Evolutionary conservation across 495 filamentous ascomycete genomes (phyloP).

Genomic region (Penicillium psychrofluorescens): DNA sequence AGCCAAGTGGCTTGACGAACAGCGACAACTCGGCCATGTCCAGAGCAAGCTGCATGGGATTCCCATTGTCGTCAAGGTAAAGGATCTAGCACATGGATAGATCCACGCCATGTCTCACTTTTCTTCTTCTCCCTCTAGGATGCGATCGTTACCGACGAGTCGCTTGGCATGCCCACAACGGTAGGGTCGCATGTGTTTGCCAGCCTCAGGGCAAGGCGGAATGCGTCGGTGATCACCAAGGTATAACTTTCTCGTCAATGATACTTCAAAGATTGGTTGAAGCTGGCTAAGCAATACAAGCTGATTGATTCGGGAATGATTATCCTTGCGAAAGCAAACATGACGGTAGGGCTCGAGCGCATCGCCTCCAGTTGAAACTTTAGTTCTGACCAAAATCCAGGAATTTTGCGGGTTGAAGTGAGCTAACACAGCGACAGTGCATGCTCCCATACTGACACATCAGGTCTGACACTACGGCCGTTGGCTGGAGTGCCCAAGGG

Average conservation of each 20-base stretch:
- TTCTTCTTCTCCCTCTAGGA: not conserved
- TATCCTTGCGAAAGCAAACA: constrained; percentile 36
- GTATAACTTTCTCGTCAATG: too few relatives aligned
- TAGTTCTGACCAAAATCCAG: not conserved
- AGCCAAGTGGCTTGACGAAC: constrained; percentile 20
- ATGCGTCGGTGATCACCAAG: constrained; percentile 14
- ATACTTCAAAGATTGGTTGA: too few relatives aligned
- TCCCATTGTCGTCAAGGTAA: constrained; percentile 28
- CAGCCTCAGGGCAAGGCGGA: constrained; percentile 22
- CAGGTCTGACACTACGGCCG: too few relatives aligned
- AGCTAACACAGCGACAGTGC: too few relatives aligned
- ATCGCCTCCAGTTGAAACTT: not conserved
- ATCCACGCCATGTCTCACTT: too few relatives aligned
- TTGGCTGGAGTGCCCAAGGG: constrained; percentile 35
- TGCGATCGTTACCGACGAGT: constrained; percentile 6
- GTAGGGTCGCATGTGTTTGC: constrained; percentile 27
- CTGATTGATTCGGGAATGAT: constrained; percentile 31
- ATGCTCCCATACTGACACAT: too few relatives aligned
- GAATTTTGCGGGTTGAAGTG: too few relatives aligned
- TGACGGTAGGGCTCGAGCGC: constrained; percentile 15
- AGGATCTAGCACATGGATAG: too few relatives aligned
- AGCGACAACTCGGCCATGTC: constrained; percentile 19
- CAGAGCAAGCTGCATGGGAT: constrained; percentile 35
- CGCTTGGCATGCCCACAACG: constrained; percentile 22
- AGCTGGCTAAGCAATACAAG: not conserved